Conservation (phyloP, 2,329 filamentous ascomycete genomes). For the Aureobasidium sp. region DNA sequence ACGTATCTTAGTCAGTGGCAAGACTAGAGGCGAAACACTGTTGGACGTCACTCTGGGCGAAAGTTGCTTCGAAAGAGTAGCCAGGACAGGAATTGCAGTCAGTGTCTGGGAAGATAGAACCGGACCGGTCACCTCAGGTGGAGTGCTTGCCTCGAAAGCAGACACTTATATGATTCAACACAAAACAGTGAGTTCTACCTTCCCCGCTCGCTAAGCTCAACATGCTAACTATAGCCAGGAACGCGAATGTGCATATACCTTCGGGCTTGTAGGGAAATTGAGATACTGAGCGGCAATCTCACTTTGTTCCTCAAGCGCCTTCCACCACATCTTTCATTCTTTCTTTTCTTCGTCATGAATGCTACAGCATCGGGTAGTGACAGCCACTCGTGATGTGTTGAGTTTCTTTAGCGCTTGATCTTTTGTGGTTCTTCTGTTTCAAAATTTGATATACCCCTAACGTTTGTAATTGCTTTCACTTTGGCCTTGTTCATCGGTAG, state of each 20-base stretch:
- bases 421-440: conserved; percentile 5
- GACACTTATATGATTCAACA: conserved; percentile 55
- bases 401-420: neutral
- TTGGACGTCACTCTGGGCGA: conserved; percentile 80
- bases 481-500: neutral
- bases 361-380: neutral
- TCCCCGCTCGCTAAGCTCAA: neutral
- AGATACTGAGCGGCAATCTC: conserved; percentile 32
- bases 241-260: conserved; percentile 42
- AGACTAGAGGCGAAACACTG: conserved; percentile 59
- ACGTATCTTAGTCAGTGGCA: conserved; percentile 68
- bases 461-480: neutral
- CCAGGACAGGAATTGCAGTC: conserved; percentile 77
- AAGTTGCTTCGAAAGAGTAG: conserved; percentile 75
- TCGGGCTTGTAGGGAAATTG: conserved; percentile 41
- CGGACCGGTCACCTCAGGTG: conserved; percentile 44
- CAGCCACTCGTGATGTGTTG: neutral
- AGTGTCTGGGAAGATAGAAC: conserved; percentile 67
- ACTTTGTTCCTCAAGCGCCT: neutral
- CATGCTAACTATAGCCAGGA: conserved; percentile 27
- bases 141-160: conserved; percentile 46
- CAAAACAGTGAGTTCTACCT: conserved; percentile 27
- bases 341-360: neutral
- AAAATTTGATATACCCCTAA: neutral
- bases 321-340: neutral